Conservation (phyloP, 1,139 yeast species). For the Yarrowia galli region DNA sequence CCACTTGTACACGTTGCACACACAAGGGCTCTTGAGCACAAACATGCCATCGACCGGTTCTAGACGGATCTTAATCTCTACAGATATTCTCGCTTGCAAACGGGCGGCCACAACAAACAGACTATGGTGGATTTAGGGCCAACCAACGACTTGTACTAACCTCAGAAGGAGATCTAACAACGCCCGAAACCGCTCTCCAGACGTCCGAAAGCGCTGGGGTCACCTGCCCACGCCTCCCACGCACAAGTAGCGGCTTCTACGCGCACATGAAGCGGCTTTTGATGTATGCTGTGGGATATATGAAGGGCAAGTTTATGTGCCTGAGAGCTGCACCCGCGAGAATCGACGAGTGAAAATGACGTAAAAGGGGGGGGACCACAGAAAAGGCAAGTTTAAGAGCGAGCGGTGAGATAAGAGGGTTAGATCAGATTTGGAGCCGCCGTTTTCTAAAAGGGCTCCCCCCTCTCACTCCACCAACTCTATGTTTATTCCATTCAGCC, state of each 20-base stretch:
- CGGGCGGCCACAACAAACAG: not conserved
- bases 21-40: not conserved
- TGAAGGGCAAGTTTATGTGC: slow-evolving; percentile 35
- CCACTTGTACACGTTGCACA: slow-evolving; percentile 10
- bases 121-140: not conserved
- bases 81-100: not conserved
- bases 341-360: not conserved
- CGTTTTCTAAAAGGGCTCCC: too few relatives aligned
- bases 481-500: slow-evolving; percentile 13
- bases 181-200: not conserved
- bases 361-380: not conserved
- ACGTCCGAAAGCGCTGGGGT: slow-evolving; percentile 1
- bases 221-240: slow-evolving; percentile 17
- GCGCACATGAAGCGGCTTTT: slow-evolving; percentile 31
- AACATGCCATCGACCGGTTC: slow-evolving; percentile 25
- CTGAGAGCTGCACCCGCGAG: not conserved
- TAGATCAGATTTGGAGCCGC: not conserved
- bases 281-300: slow-evolving; percentile 21
- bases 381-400: slow-evolving; percentile 7
- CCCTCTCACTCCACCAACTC: not conserved
- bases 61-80: slow-evolving; percentile 13
- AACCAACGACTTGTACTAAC: too few relatives aligned
- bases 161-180: too few relatives aligned
- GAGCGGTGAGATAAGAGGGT: not conserved
- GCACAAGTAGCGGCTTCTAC: slow-evolving; percentile 30